Conservation (phyloP, 2,329 filamentous ascomycete species). For the Fusarium brevicatenulatum region DNA sequence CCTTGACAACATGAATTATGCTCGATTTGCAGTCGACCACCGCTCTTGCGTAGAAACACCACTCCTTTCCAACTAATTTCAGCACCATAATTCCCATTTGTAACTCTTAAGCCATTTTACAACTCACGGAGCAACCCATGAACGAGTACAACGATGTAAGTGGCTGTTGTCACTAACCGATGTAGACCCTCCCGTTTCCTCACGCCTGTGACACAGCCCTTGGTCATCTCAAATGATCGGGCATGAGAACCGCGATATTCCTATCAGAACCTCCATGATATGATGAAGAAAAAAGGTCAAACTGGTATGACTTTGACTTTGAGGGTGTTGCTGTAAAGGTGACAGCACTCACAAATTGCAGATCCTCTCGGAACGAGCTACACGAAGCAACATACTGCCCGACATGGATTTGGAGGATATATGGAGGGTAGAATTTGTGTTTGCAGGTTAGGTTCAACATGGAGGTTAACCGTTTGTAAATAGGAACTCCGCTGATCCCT, state of each 20-base stretch:
- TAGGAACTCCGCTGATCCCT: constrained; percentile 5
- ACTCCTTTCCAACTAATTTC: constrained; percentile 50
- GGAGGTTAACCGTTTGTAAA: not conserved
- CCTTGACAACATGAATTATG: constrained; percentile 61
- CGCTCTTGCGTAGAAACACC: not conserved
- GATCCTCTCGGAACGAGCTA: constrained; percentile 45
- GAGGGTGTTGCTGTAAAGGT: constrained; percentile 47
- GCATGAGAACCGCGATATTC: constrained; percentile 53
- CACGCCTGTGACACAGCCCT: not conserved
- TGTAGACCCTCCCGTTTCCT: not conserved
- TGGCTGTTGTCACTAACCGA: constrained; percentile 7
- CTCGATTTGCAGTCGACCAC: constrained; percentile 55
- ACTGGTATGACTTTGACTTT: constrained; percentile 41
- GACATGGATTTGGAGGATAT: not conserved
- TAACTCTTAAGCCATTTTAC: constrained; percentile 61
- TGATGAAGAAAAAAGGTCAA: constrained; percentile 8
- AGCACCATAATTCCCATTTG: constrained; percentile 60
- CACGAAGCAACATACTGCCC: constrained; percentile 38
- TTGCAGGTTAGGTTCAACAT: not conserved
- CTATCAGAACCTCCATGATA: constrained; percentile 52
- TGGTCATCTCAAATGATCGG: constrained; percentile 45
- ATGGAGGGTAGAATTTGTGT: not conserved
- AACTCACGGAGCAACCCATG: constrained; percentile 59
- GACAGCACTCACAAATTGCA: constrained; percentile 46
- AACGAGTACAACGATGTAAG: constrained; percentile 24